phyloP scores from a whole-genome alignment of 202 grass and related monocot genomes.

The Elaeis oleifera region DNA sequence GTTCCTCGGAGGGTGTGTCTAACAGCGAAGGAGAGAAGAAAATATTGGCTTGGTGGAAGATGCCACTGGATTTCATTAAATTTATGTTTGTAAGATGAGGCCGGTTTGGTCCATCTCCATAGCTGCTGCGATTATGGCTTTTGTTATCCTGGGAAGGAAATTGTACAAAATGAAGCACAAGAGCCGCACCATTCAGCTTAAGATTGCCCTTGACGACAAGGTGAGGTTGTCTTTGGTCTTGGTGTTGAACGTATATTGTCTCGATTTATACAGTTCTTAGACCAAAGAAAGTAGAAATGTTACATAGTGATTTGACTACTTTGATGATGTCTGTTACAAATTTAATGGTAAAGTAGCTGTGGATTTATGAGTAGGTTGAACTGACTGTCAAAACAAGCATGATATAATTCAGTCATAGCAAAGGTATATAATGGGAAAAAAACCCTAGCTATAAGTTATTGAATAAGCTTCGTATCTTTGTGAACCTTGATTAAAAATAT shows the following conservation, averaged over 20 bases:
- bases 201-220: conserved; percentile 24
- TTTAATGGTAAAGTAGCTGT: no score
- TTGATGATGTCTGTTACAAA: no score
- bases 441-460: no score
- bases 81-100: conserved; percentile 22
- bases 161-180: conserved; percentile 27
- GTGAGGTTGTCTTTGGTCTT: conserved; percentile 8
- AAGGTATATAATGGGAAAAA: no score
- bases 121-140: conserved; percentile 31
- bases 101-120: conserved; percentile 33
- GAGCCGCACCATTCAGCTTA: conserved; percentile 8
- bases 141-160: conserved; percentile 29
- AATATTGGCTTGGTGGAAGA: conserved; percentile 15
- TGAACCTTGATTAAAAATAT: no score
- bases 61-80: conserved; percentile 25
- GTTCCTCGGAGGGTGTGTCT: neutral
- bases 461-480: no score
- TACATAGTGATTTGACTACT: neutral
- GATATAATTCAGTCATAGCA: no score
- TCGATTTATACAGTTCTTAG: neutral
- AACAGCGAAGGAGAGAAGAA: conserved; percentile 10
- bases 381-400: no score
- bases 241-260: neutral
- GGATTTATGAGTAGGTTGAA: no score
- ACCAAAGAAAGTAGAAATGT: neutral